A percentile compares a stretch with the other conserved stretches of the same genome.
phyloP scores from a whole-genome alignment of 331 rosid species.

The Pyracantha coccinea region DNA sequence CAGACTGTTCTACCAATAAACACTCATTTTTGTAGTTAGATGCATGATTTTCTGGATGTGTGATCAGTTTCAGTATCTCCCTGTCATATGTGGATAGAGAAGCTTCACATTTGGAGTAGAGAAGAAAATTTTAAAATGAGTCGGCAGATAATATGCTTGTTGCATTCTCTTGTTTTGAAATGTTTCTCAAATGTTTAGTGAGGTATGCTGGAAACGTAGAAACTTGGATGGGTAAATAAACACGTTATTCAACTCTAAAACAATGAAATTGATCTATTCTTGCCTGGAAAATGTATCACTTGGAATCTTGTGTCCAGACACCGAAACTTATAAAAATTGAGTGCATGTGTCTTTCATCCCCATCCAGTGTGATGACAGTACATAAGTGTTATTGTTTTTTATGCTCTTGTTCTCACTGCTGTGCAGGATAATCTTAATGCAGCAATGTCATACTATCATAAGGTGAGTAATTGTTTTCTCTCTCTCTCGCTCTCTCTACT shows the following conservation, averaged over 20 bases:
- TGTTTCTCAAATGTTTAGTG: not conserved
- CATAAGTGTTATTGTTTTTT: constrained; percentile 5
- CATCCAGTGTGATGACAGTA: not conserved
- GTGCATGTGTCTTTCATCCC: not conserved
- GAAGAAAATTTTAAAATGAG: no score
- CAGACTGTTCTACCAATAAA: not conserved
- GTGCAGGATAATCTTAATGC: constrained; percentile 71
- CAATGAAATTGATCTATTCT: not conserved
- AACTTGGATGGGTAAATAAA: not conserved
- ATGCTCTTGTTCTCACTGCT: not conserved
- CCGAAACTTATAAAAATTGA: not conserved
- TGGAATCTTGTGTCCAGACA: not conserved
- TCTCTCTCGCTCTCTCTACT: not conserved
- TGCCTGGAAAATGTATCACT: not conserved
- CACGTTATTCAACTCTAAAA: not conserved
- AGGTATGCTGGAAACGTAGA: not conserved
- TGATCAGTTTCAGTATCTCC: not conserved
- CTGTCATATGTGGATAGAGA: not conserved
- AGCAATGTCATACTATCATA: constrained; percentile 79
- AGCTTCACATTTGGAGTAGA: no score
- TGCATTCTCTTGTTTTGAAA: not conserved
- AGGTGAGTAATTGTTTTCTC: constrained; percentile 42
- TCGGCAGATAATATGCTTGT: not conserved
- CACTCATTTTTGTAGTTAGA: not conserved
- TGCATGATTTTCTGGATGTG: not conserved